Evolutionary conservation across 1,284 basidiomycete genomes (phyloP), one percentile per base, ranked within the genome.

Genomic region (Ceratobasidium sp.): DNA sequence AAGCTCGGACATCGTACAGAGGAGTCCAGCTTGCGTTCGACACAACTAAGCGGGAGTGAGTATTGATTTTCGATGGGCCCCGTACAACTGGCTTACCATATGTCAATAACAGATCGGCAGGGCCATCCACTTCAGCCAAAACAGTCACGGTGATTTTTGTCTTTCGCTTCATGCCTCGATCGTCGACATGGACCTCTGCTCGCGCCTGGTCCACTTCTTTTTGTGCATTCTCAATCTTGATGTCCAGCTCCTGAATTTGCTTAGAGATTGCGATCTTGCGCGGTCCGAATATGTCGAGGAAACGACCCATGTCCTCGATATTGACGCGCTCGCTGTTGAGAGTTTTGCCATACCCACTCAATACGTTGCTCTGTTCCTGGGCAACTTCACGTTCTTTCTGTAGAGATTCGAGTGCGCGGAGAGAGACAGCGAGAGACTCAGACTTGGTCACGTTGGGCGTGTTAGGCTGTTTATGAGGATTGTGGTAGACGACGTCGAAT

Each of bases 1-100:
- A 65, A 14, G 78, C 78, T 26, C 78, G 75, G 12, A 79, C 57
- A 67, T 78, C 78, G 48, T 78, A 79, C 5, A 76, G 72, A 1
- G 77, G 77, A 18, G 72, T 65, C 77, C 78, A 79, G 30, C 69
- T 65, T 1, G 78, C 78, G 16, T 73, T 71, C 18, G 69, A 71
- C 12, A 78, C 77, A 12, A 75, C 77, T 77, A 23, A 30, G 36
- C 10, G 18, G 28, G 1, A 59, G 21, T 9, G 3, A n/a, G 21
- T 39, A 14, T 50, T 32, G 45, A 50, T 10, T 39, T 28, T 43
- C 8, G n/a, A n/a, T n/a, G n/a, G n/a, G n/a, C n/a, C n/a, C n/a
- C n/a, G n/a, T n/a, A n/a, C n/a, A n/a, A n/a, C n/a, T n/a, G n/a
- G 61, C 76, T 52, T 61, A 76, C 69, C 73, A 46, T 75, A 76